These are phyloP conservation scores for Dichomitus squalens DNA, from an alignment of 1,284 basidiomycete genomes.

Conservation along the genomic window DNA sequence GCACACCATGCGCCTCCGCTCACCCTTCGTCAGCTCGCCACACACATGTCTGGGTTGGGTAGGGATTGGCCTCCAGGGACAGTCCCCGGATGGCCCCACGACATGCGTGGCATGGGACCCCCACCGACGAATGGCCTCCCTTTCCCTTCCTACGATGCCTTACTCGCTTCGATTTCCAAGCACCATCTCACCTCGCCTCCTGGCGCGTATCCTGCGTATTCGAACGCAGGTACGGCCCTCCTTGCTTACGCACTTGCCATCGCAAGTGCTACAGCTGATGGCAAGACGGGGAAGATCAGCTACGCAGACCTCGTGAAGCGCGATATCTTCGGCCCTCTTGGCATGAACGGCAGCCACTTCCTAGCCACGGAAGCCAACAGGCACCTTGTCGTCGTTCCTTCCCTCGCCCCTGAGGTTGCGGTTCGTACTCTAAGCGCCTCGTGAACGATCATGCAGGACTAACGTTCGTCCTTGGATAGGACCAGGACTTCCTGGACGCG, in stretches of 20 bases:
- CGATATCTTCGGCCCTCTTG: constrained; percentile 32
- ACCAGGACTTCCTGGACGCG: constrained; percentile 41
- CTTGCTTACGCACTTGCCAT: too few species aligned
- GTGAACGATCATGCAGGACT: not conserved
- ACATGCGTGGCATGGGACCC: constrained; percentile 30
- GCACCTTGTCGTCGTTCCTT: constrained; percentile 21
- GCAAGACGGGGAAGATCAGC: constrained; percentile 30
- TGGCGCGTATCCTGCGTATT: constrained; percentile 48
- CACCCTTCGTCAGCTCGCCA: constrained; percentile 47
- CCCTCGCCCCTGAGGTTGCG: constrained; percentile 22
- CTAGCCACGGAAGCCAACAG: constrained; percentile 23
- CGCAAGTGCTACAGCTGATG: constrained; percentile 35
- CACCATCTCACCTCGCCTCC: constrained; percentile 43
- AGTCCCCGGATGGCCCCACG: constrained; percentile 41
- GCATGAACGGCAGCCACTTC: constrained; percentile 27
- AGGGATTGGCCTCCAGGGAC: constrained; percentile 46
- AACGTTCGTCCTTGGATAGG: constrained; percentile 28
- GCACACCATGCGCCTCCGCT: too few species aligned
- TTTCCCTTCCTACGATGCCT: constrained; percentile 32
- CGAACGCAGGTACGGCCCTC: constrained; percentile 48
- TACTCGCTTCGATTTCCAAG: constrained; percentile 39
- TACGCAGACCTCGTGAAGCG: constrained; percentile 47
- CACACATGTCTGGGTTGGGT: constrained; percentile 50
- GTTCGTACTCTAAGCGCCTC: constrained; percentile 9
- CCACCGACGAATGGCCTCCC: constrained; percentile 33